Evolutionary conservation across 352 stramenopile species (phyloP), one percentile per base, ranked within the genome.

Genomic region (Phytophthora fragariaefolia): DNA sequence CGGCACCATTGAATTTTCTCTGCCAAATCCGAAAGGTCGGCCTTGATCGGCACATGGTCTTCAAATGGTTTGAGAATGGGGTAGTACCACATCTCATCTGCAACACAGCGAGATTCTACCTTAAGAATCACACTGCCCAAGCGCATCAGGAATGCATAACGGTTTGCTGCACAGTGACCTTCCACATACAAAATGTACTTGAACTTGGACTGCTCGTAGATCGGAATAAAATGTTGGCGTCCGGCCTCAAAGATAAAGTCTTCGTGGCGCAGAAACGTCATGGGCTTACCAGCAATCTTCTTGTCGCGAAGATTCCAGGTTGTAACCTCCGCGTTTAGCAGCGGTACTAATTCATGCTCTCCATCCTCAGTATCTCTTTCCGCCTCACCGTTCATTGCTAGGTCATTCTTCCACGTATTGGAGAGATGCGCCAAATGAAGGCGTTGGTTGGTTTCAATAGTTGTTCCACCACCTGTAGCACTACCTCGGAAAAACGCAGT

Each of bases 111-210:
- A 43, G 90, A 98, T 43, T 87, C 79, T 9, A 92, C 94, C 79
- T 99, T 99, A 9, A 99, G 79, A 72, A 99, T 99, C 20, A 99
- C 98, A 50, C 90, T 97, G 7, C 97, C 97, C 6, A 99, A 76
- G 3, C 96, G 94, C 97, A 99, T 99, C 74, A 99, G 93, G 77
- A 99, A 99, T 15, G 92, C 96, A 79, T 99, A 99, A 57, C 97
- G 95, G 84, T 98, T 99, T 12, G 97, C 97, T 48, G 97, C 96
- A 75, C 97, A 99, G 64, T 99, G 95, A 23, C 98, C 97, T 74
- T 99, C 96, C 8, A 99, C 91, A 72, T 99, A 99, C 32, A 99
- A 76, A 63, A 99, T 87, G 77, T 98, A 99, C 79, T 99, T 97
- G 82, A 98, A 99, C 69, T 89, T 96, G 40, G 87, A 96, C 80